These are phyloP conservation scores for Lactarius vividus DNA, from an alignment of 768 basidiomycete genomes.

Conservation along the genomic window DNA sequence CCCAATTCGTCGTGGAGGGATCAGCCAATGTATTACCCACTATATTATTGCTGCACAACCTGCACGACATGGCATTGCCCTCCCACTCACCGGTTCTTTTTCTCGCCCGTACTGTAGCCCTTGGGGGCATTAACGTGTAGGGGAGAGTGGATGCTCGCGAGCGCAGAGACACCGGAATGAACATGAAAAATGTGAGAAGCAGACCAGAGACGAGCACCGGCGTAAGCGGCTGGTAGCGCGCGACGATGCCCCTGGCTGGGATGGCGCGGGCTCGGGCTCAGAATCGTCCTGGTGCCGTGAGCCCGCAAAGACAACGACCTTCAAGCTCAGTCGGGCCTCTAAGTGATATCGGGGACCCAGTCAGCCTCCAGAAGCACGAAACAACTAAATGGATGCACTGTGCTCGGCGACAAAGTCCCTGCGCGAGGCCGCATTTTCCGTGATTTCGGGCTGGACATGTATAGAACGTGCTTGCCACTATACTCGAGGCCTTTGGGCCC, in stretches of 20 bases:
- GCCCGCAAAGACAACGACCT: constrained; percentile 67
- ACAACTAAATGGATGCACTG: constrained; percentile 41
- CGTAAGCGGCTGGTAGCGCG: constrained; percentile 73
- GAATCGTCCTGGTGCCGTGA: constrained; percentile 44
- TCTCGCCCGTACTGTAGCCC: constrained; percentile 65
- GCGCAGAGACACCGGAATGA: constrained; percentile 68
- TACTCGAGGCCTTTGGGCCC: constrained; percentile 38
- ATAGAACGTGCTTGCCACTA: constrained; percentile 53
- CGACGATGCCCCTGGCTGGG: constrained; percentile 58
- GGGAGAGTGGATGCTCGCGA: constrained; percentile 74
- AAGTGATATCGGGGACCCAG: constrained; percentile 19
- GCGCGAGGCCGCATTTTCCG: constrained; percentile 42
- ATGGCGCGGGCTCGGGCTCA: constrained; percentile 32
- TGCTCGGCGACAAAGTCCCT: constrained; percentile 50
- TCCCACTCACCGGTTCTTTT: constrained; percentile 62
- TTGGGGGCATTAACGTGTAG: constrained; percentile 61
- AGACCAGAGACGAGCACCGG: constrained; percentile 68
- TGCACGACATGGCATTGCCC: constrained; percentile 1
- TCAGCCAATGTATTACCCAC: constrained; percentile 22
- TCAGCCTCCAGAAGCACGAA: background rate
- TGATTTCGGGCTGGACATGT: constrained; percentile 50
- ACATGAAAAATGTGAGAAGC: constrained; percentile 61
- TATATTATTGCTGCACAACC: constrained; percentile 21
- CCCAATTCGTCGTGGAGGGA: constrained; percentile 19
- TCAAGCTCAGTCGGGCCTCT: constrained; percentile 55